phyloP scores from a whole-genome alignment of 2,329 filamentous ascomycete genomes.

The Neopestalotiopsis sp. region DNA sequence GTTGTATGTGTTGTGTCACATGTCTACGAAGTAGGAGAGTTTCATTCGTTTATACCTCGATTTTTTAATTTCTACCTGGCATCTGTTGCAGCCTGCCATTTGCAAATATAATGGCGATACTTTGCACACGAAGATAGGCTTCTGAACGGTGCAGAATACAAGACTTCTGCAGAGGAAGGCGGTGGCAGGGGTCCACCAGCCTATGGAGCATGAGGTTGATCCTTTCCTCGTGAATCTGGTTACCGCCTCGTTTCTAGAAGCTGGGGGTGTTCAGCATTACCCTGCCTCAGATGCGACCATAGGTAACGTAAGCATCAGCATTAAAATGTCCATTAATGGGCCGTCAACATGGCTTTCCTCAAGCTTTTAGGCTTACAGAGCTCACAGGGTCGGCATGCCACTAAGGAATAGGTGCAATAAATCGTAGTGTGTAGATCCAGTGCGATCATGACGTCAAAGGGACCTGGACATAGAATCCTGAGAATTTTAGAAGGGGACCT shows the following conservation, averaged over 20 bases:
- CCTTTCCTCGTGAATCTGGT: neutral
- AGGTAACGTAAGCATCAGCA: no score
- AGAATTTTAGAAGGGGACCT: no score
- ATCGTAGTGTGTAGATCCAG: neutral
- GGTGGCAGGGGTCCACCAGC: neutral
- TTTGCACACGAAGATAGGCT: no score
- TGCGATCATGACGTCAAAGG: neutral
- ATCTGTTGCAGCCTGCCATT: no score
- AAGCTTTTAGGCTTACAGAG: neutral
- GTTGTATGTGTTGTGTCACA: no score
- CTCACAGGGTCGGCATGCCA: neutral
- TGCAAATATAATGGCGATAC: no score
- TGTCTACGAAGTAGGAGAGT: no score
- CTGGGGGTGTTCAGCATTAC: neutral
- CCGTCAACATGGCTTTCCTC: no score
- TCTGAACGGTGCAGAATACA: neutral
- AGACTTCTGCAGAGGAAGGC: neutral
- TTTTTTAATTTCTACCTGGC: no score
- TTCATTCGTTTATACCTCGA: no score
- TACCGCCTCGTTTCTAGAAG: slow-evolving; percentile 4
- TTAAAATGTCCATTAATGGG: no score
- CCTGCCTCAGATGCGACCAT: no score
- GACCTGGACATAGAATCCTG: neutral
- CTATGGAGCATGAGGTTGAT: neutral
- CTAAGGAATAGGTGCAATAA: neutral